phyloP scores from a whole-genome alignment of 2,329 filamentous ascomycete genomes.

The Amauroascus verrucosus region DNA sequence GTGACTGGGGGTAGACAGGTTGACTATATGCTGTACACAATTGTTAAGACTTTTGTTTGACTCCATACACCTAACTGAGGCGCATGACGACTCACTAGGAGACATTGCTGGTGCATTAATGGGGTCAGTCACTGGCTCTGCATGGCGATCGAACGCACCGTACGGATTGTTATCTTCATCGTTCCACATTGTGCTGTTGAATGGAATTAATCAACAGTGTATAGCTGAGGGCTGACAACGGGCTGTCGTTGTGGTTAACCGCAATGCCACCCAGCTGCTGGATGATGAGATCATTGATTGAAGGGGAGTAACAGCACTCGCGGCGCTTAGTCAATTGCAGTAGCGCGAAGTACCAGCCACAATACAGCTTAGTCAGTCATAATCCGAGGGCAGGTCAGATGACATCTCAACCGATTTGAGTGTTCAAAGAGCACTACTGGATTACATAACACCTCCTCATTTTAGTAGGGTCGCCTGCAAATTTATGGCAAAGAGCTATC shows the following conservation, averaged over 20 bases:
- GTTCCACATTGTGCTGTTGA: slow-evolving; percentile 69
- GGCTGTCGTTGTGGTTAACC: neutral
- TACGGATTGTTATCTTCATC: slow-evolving; percentile 99
- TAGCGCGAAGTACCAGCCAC: neutral
- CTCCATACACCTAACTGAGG: neutral
- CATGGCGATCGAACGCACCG: slow-evolving; percentile 80
- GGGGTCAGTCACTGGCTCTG: slow-evolving; percentile 62
- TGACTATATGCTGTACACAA: slow-evolving; percentile 44
- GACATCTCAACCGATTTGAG: no score
- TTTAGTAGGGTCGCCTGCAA: neutral
- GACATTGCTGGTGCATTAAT: slow-evolving; percentile 47
- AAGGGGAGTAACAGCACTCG: neutral
- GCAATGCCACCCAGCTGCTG: neutral
- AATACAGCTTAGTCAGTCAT: no score
- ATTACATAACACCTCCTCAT: neutral
- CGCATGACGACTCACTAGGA: slow-evolving; percentile 32
- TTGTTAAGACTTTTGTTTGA: neutral
- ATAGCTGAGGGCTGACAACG: neutral
- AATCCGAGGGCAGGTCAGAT: no score
- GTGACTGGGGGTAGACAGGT: slow-evolving; percentile 56
- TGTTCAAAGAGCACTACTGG: neutral
- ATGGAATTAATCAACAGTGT: neutral
- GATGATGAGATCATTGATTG: slow-evolving; percentile 10
- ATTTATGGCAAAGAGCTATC: no score
- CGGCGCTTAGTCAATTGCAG: neutral